A percentile compares a stretch with the other conserved stretches of the same genome.
phyloP scores from a whole-genome alignment of 2,329 filamentous ascomycete species.

The Alternaria infectoria region DNA sequence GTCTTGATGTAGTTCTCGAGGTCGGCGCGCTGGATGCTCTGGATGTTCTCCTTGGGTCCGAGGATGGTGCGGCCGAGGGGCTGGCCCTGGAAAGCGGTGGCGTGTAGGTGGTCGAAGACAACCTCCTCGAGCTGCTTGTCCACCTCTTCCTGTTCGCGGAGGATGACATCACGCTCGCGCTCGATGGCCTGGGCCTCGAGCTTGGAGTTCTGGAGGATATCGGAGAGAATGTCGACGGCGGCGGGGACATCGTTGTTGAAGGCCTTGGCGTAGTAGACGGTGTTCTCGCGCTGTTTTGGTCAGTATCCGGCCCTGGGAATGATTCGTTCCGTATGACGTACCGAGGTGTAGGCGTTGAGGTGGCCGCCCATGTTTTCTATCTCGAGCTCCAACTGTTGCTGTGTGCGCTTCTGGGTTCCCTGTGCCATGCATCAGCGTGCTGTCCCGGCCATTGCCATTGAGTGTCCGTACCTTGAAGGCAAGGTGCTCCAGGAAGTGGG shows the following conservation, averaged over 20 bases:
- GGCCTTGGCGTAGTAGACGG: constrained; percentile 99
- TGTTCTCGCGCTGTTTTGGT: constrained; percentile 84
- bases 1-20: constrained; percentile 96
- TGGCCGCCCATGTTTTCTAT: constrained; percentile 99
- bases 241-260: constrained; percentile 98
- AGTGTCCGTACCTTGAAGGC: constrained; percentile 85
- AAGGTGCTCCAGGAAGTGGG: constrained; percentile 99
- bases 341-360: constrained; percentile 99
- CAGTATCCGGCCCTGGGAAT: constrained; percentile 18
- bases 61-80: constrained; percentile 97
- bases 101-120: constrained; percentile 98
- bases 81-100: constrained; percentile 96
- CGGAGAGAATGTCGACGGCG: constrained; percentile 96
- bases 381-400: constrained; percentile 98
- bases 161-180: constrained; percentile 97
- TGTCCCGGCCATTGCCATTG: constrained; percentile 9
- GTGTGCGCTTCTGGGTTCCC: constrained; percentile 92
- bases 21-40: constrained; percentile 91
- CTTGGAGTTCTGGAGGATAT: constrained; percentile 99
- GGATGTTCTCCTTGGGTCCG: constrained; percentile 97
- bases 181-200: constrained; percentile 92
- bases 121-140: constrained; percentile 99
- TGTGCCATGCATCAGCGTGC: constrained; percentile 49
- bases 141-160: constrained; percentile 98
- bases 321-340: constrained; percentile 56